Evolutionary conservation across 176 grass and related monocot genomes (phyloP), one percentile per base, ranked within the genome.

Genomic region (Carex scoparia): DNA sequence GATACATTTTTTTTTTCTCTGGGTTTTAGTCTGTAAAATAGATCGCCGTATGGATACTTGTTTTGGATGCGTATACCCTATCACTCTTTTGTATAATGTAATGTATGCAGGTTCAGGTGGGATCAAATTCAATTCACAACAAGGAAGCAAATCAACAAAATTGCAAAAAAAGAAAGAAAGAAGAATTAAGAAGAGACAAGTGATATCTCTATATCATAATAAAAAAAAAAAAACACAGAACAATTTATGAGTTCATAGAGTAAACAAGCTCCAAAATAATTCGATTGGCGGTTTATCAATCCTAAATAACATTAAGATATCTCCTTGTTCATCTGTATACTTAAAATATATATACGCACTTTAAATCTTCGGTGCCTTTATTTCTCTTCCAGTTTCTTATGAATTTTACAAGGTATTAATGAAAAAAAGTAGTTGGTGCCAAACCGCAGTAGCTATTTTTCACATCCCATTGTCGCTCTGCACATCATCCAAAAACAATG

Each of bases 301-400:
- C 51, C 33, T 61, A 82, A 42, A 42, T 81, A 65, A 81, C 19
- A 19, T 53, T 82, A 51, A 28, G 3, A 30, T 8, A 12, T 53
- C 23, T 4, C 60, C 40, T 83, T 67, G 35, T 82, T 65, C 19
- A 66, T 58, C 76, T 80, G 13, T 83, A 68, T 68, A 67, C 18
- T 27, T 44, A 49, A 28, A 13, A 27, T 59, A 16, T 66, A 82
- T 54, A 32, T 27, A 55, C 44, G 53, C 8, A 23, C 16, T 60
- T 83, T 16, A 67, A 44, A 67, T 53, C 30, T 63, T 13, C 30
- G 4, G 57, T n/a, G 13, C 30, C 15, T 80, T 80, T 61, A 55
- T 59, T 79, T 63, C 49, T 28, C 38, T 51, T 66, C n/a, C 0
- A 13, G n/a, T 15, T 61, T 51, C 28, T 53, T 10, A 49, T 1